These are phyloP conservation scores for Irpex sp. DNA, from an alignment of 1,284 basidiomycete genomes.

Conservation along the genomic window DNA sequence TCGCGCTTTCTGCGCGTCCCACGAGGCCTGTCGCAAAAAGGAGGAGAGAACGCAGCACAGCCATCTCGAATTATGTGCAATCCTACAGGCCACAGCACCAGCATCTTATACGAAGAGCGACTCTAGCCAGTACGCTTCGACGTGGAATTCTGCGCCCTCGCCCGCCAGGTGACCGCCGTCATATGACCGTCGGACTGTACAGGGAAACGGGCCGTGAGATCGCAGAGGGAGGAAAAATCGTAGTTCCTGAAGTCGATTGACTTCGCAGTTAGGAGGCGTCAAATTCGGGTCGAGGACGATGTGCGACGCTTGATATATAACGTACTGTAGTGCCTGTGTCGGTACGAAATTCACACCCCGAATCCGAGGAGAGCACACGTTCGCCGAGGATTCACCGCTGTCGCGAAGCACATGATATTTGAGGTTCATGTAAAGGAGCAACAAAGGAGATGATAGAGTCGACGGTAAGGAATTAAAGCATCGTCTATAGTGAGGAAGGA, in stretches of 20 bases:
- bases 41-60: not conserved
- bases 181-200: not conserved
- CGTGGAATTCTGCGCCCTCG: not conserved
- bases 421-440: not conserved
- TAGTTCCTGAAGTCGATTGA: not conserved
- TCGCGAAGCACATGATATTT: not conserved
- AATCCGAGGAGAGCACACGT: not conserved
- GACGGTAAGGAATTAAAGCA: not conserved
- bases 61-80: not conserved
- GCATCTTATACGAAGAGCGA: not conserved
- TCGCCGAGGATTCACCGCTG: not conserved
- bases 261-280: not conserved
- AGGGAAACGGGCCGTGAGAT: not conserved
- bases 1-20: not conserved
- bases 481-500: slow-evolving; percentile 28
- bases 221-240: not conserved
- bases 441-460: not conserved
- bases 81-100: not conserved
- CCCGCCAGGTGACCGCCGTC: not conserved
- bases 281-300: not conserved
- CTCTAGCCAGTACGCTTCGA: not conserved
- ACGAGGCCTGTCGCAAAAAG: not conserved
- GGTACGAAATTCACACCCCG: not conserved
- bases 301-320: not conserved
- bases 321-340: not conserved